Conservation (phyloP, 2,329 filamentous ascomycete genomes). For the Ceratocystis cacaofunesta region DNA sequence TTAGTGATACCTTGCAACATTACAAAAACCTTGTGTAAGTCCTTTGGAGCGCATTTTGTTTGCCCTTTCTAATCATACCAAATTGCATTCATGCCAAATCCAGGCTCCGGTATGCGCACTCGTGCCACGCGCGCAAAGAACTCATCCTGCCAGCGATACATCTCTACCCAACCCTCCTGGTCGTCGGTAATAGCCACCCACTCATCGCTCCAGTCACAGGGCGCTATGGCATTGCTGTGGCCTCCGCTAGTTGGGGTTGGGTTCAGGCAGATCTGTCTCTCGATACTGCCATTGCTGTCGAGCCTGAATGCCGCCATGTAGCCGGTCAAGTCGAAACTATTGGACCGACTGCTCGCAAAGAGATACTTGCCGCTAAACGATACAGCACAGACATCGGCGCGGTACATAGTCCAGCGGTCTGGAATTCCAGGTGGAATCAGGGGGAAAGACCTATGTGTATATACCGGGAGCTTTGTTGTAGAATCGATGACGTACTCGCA, state of each 20-base stretch:
- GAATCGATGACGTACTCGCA: constrained; percentile 71
- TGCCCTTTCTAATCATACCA: constrained; percentile 54
- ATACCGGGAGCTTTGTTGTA: constrained; percentile 57
- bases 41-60: not conserved
- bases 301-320: constrained; percentile 73
- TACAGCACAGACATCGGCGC: constrained; percentile 68
- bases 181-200: constrained; percentile 86
- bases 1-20: not conserved
- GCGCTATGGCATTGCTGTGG: constrained; percentile 76
- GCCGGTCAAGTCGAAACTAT: constrained; percentile 59
- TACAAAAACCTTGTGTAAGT: not conserved
- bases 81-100: constrained; percentile 92
- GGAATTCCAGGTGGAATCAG: constrained; percentile 61
- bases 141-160: constrained; percentile 76
- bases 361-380: constrained; percentile 57
- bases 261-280: constrained; percentile 64
- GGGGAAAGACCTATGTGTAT: constrained; percentile 61
- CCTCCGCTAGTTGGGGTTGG: constrained; percentile 78
- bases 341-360: constrained; percentile 72
- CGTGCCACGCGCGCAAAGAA: constrained; percentile 63
- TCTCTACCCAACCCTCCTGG: constrained; percentile 73
- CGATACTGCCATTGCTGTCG: constrained; percentile 51
- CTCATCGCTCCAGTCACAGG: constrained; percentile 71
- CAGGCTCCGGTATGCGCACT: constrained; percentile 66
- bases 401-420: constrained; percentile 48